A percentile compares a stretch with the other conserved stretches of the same genome.
phyloP scores from a whole-genome alignment of 768 basidiomycete species.

The Multifurca ochricompacta region DNA sequence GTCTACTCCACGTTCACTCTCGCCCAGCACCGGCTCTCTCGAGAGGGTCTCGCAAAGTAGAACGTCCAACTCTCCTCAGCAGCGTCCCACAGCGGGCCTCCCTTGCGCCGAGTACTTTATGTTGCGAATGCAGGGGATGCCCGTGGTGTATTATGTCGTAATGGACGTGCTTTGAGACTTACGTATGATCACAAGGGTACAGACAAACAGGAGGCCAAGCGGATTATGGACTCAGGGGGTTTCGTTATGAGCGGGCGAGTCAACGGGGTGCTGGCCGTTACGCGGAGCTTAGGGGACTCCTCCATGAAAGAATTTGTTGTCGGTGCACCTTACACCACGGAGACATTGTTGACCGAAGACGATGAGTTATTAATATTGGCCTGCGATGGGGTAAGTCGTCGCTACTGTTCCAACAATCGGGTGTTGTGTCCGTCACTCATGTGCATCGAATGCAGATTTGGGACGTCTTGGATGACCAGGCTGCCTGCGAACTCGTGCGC shows the following conservation, averaged over 20 bases:
- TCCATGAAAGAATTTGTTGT: constrained; percentile 99
- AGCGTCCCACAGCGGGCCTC: constrained; percentile 23
- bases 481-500: constrained; percentile 79
- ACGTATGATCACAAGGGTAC: constrained; percentile 99
- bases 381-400: constrained; percentile 86
- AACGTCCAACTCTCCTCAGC: constrained; percentile 17
- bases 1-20: constrained; percentile 16
- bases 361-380: constrained; percentile 95
- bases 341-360: constrained; percentile 81
- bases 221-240: constrained; percentile 95
- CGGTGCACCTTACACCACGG: constrained; percentile 97
- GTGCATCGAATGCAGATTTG: constrained; percentile 56
- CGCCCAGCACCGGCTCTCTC: constrained; percentile 10
- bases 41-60: constrained; percentile 15
- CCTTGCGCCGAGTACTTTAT: constrained; percentile 73
- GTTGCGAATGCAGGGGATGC: constrained; percentile 97
- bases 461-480: constrained; percentile 92
- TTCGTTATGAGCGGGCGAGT: constrained; percentile 99
- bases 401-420: background rate
- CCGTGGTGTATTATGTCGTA: constrained; percentile 84
- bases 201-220: constrained; percentile 94
- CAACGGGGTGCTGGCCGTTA: constrained; percentile 95
- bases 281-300: constrained; percentile 90
- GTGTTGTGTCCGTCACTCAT: background rate
- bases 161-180: constrained; percentile 82